These are phyloP conservation scores for Boletus pseudo-olivaceus DNA, from an alignment of 768 basidiomycete species.

Conservation along the genomic window DNA sequence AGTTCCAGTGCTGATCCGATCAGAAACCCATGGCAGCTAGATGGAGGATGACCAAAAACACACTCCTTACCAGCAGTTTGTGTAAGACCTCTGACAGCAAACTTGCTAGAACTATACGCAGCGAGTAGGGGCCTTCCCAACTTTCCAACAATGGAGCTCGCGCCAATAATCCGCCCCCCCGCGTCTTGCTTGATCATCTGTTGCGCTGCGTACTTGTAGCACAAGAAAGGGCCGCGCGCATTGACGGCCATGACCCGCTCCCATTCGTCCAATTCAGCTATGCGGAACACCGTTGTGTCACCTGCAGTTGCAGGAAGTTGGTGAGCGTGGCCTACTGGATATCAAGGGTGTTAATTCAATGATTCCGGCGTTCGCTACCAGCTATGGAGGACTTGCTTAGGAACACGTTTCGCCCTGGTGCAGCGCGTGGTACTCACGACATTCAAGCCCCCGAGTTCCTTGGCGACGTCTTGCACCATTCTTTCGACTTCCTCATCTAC, in stretches of 20 bases:
- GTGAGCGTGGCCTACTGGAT: not conserved
- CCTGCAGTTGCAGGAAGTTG: not conserved
- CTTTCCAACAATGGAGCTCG: constrained; percentile 23
- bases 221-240: constrained; percentile 33
- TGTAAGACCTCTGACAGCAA: constrained; percentile 36
- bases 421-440: constrained; percentile 33
- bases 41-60: not conserved
- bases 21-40: not conserved
- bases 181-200: constrained; percentile 38
- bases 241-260: constrained; percentile 41
- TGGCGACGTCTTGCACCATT: constrained; percentile 33
- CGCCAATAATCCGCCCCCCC: constrained; percentile 41
- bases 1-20: constrained; percentile 23
- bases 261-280: constrained; percentile 37
- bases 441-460: constrained; percentile 40
- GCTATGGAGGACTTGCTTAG: not conserved
- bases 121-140: constrained; percentile 13
- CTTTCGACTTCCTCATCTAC: constrained; percentile 38
- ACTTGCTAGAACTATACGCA: constrained; percentile 27
- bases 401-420: not conserved
- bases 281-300: not conserved
- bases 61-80: constrained; percentile 33
- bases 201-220: constrained; percentile 38
- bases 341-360: not conserved
- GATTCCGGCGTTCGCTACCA: constrained; percentile 18